These are phyloP conservation scores for Rosa lucieae DNA, from an alignment of 306 rosid species.

Conservation along the genomic window DNA sequence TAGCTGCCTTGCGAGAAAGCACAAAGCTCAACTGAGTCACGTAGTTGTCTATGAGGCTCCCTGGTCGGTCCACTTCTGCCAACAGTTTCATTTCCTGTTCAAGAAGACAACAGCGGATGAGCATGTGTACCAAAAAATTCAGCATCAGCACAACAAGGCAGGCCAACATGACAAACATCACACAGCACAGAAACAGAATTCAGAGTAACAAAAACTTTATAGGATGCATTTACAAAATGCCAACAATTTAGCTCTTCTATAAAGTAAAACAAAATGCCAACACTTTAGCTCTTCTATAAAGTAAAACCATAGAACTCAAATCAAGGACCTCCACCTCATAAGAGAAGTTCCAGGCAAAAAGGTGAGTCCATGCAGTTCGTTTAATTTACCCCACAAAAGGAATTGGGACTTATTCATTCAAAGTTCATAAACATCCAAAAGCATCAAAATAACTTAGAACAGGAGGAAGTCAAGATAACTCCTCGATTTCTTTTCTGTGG, in stretches of 20 bases:
- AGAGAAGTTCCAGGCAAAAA: neutral
- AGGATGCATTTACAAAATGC: too few species aligned
- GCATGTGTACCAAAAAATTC: constrained; percentile 12
- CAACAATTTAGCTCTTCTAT: too few species aligned
- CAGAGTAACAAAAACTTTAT: too few species aligned
- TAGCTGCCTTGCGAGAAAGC: constrained; percentile 93
- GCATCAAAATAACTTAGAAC: neutral
- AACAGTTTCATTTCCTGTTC: constrained; percentile 89
- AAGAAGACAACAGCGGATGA: neutral
- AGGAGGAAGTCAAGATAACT: constrained; percentile 1
- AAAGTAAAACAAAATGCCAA: neutral
- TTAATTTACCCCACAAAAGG: neutral
- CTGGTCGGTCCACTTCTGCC: constrained; percentile 98
- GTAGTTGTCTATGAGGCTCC: constrained; percentile 85
- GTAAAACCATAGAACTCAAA: neutral
- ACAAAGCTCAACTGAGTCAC: constrained; percentile 81
- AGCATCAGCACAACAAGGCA: constrained; percentile 16
- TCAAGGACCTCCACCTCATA: constrained; percentile 9
- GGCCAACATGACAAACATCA: too few species aligned
- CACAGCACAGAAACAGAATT: neutral
- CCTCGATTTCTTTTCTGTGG: constrained; percentile 96
- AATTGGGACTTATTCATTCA: neutral
- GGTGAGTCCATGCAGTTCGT: neutral
- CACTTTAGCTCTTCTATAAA: neutral
- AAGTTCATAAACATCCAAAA: neutral